These are phyloP conservation scores for Phalaenopsis equestris DNA, from an alignment of 106 monocot species.

Conservation along the genomic window DNA sequence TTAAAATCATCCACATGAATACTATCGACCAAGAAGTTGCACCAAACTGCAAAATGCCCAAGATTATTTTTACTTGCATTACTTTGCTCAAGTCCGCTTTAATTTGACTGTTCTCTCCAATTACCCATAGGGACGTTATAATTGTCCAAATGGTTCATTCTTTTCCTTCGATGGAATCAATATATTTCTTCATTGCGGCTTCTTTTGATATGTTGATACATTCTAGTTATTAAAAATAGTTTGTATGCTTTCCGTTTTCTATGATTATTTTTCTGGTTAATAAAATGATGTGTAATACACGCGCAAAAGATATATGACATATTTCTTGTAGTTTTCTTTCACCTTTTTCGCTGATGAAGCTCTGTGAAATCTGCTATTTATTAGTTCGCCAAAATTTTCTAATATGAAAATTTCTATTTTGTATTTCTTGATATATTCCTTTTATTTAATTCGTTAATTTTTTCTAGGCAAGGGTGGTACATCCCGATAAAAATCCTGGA, in stretches of 20 bases:
- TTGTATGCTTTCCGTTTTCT: background rate
- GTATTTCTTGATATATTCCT: background rate
- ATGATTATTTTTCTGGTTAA: background rate
- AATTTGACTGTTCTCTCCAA: too few relatives aligned
- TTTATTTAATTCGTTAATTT: background rate
- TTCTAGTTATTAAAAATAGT: background rate
- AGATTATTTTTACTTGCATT: background rate
- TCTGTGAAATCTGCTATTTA: background rate
- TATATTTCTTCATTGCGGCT: too few relatives aligned
- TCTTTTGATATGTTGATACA: background rate
- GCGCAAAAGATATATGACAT: background rate
- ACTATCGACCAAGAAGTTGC: background rate
- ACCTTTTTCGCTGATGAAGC: background rate
- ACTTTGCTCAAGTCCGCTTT: background rate
- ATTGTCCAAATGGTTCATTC: too few relatives aligned
- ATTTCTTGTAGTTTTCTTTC: background rate
- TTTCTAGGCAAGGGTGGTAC: slow-evolving; percentile 18
- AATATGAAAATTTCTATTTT: background rate
- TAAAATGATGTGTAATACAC: background rate
- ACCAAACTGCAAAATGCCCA: background rate
- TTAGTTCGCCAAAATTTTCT: background rate
- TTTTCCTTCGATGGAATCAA: too few relatives aligned
- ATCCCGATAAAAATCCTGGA: slow-evolving; percentile 38
- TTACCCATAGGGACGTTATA: too few relatives aligned
- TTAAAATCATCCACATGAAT: background rate